A percentile compares a stretch with the other conserved stretches of the same genome.
Conservation (phyloP, 306 rosid species). For the Casuarina cunninghamiana region DNA sequence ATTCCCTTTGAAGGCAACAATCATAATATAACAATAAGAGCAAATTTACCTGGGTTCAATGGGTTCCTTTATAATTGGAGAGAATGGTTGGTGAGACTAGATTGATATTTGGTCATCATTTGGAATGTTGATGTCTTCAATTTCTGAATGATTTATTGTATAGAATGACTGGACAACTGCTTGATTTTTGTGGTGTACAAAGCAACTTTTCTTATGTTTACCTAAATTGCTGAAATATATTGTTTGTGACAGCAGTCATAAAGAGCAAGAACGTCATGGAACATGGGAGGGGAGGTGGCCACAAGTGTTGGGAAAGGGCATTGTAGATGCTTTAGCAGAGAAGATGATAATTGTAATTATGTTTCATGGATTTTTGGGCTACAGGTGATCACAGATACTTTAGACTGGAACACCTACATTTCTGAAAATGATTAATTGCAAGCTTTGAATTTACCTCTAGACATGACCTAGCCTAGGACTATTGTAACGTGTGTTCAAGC, state of each 20-base stretch:
- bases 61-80: not conserved
- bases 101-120: not conserved
- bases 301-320: not conserved
- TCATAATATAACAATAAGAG: not conserved
- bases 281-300: constrained; percentile 7
- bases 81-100: not conserved
- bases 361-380: not conserved
- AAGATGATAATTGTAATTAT: constrained; percentile 1
- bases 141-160: not conserved
- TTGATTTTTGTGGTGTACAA: not conserved
- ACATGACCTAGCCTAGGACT: not conserved
- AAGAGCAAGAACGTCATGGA: constrained; percentile 64
- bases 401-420: not conserved
- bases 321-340: too few species aligned
- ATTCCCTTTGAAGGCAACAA: too few species aligned
- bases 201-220: not conserved
- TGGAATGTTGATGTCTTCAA: not conserved
- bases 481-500: too few species aligned
- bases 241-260: constrained; percentile 39
- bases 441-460: not conserved
- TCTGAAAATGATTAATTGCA: not conserved
- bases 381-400: not conserved
- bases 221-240: constrained; percentile 21
- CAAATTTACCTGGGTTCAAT: not conserved
- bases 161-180: not conserved